Evolutionary conservation across 768 basidiomycete genomes (phyloP).

Genomic region (Mycena epipterygia): DNA sequence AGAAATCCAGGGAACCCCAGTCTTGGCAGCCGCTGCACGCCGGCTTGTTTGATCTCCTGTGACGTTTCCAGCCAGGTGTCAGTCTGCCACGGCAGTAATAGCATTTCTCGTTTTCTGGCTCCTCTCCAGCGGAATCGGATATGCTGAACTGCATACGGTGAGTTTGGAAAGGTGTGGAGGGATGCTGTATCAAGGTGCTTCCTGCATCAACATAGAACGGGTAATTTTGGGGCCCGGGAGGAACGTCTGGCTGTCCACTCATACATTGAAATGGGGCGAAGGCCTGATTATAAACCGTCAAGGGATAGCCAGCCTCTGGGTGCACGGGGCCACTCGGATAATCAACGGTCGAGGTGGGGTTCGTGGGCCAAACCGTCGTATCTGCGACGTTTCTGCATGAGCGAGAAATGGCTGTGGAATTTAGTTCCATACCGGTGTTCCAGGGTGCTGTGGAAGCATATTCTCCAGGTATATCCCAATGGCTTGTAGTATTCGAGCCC

Average conservation of each 20-base stretch:
- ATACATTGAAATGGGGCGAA: too few relatives aligned
- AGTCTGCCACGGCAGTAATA: not conserved
- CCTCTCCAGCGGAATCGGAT: not conserved
- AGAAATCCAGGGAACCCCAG: too few relatives aligned
- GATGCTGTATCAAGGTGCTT: not conserved
- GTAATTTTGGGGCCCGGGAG: not conserved
- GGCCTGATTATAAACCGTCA: too few relatives aligned
- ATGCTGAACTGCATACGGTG: not conserved
- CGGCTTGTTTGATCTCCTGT: too few relatives aligned
- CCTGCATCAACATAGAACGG: not conserved
- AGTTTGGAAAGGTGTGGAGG: not conserved
- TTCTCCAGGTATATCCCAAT: not conserved
- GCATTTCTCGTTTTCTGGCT: not conserved
- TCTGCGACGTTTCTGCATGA: too few relatives aligned
- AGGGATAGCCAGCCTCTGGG: too few relatives aligned
- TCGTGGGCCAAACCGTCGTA: too few relatives aligned
- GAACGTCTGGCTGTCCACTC: not conserved
- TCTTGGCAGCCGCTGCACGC: too few relatives aligned
- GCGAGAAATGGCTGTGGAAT: too few relatives aligned
- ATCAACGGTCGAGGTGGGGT: too few relatives aligned
- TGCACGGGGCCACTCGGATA: too few relatives aligned
- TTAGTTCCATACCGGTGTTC: not conserved
- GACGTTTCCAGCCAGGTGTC: too few relatives aligned
- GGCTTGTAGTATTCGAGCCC: not conserved
- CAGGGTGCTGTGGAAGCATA: not conserved